Conservation (phyloP, 1,284 basidiomycete genomes). For the Ustilago loliicola region DNA sequence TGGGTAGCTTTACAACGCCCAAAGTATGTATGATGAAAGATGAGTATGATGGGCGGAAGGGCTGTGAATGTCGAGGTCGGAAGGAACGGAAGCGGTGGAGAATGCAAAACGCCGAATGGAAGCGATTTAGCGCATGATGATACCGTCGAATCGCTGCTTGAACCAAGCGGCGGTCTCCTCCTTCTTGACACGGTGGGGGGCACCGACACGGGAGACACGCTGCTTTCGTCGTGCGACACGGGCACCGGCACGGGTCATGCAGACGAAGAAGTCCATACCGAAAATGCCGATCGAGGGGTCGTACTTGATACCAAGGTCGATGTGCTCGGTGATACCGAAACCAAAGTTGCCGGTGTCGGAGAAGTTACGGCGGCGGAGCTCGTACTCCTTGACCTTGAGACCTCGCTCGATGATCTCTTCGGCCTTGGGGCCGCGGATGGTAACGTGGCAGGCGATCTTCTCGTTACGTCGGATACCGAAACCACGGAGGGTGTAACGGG, state of each 20-base stretch:
- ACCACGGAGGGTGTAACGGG: conserved; percentile 98
- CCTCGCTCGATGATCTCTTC: conserved; percentile 99
- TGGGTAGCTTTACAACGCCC: not conserved
- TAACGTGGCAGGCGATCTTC: conserved; percentile 99
- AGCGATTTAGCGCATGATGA: conserved; percentile 65
- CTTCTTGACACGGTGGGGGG: conserved; percentile 78
- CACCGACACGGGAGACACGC: conserved; percentile 87
- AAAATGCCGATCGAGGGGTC: conserved; percentile 70
- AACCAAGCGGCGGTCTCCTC: conserved; percentile 89
- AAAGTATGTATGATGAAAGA: conserved; percentile 5
- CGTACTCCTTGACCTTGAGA: conserved; percentile 99
- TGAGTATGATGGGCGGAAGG: conserved; percentile 11
- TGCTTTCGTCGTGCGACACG: conserved; percentile 93
- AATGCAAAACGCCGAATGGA: not conserved
- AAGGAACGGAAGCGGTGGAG: conserved; percentile 1
- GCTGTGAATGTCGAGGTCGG: conserved; percentile 7
- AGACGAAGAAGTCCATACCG: conserved; percentile 70
- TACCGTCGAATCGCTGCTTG: conserved; percentile 81
- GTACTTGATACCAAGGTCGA: conserved; percentile 90
- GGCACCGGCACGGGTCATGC: conserved; percentile 93
- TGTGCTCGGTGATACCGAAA: conserved; percentile 76
- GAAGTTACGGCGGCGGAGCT: conserved; percentile 90
- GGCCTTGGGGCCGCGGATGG: conserved; percentile 98
- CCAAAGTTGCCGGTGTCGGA: conserved; percentile 74
- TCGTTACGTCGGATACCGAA: conserved; percentile 99